Percentiles rank a stretch among this genome's conserved stretches.
Conservation (phyloP, 495 filamentous ascomycete species). For the Immersiella caudata region DNA sequence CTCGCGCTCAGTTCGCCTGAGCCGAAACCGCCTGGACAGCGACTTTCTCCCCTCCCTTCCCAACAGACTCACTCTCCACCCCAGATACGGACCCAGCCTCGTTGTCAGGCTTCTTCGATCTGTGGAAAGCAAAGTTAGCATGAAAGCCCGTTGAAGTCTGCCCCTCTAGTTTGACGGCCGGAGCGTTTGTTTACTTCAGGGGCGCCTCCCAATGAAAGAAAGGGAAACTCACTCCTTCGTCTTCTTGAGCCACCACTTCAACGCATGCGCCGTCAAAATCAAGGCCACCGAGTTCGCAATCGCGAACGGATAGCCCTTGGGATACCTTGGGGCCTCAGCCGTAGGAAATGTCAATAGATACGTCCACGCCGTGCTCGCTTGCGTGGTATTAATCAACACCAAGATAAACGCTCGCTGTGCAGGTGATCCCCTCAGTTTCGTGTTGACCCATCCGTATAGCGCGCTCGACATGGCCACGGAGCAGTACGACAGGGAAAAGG, state of each 20-base stretch:
- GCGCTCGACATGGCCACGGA: conserved; percentile 39
- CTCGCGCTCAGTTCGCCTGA: no score
- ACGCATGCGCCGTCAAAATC: conserved; percentile 43
- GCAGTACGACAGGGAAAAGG: conserved; percentile 42
- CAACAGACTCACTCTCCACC: neutral
- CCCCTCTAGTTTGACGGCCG: neutral
- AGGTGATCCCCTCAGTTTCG: conserved; percentile 31
- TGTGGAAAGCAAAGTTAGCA: neutral
- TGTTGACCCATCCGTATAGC: conserved; percentile 43
- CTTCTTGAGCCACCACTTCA: conserved; percentile 33
- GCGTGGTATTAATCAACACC: conserved; percentile 37
- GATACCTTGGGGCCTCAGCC: conserved; percentile 44
- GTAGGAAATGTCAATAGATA: conserved; percentile 46
- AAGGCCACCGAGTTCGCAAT: conserved; percentile 50
- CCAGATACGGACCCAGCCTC: conserved; percentile 12
- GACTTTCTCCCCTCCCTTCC: conserved; percentile 1
- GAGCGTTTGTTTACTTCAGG: neutral
- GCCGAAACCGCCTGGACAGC: conserved; percentile 1
- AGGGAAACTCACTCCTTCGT: conserved; percentile 33
- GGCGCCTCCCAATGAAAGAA: neutral
- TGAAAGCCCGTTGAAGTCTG: neutral
- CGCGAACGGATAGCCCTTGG: conserved; percentile 53
- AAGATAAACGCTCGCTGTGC: conserved; percentile 37
- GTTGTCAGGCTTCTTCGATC: conserved; percentile 4
- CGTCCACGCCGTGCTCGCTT: conserved; percentile 43